Percentiles rank a stretch among this genome's conserved stretches.
These are phyloP conservation scores for Talaromyces pinophilus DNA, from an alignment of 2,329 filamentous ascomycete genomes.

Conservation along the genomic window DNA sequence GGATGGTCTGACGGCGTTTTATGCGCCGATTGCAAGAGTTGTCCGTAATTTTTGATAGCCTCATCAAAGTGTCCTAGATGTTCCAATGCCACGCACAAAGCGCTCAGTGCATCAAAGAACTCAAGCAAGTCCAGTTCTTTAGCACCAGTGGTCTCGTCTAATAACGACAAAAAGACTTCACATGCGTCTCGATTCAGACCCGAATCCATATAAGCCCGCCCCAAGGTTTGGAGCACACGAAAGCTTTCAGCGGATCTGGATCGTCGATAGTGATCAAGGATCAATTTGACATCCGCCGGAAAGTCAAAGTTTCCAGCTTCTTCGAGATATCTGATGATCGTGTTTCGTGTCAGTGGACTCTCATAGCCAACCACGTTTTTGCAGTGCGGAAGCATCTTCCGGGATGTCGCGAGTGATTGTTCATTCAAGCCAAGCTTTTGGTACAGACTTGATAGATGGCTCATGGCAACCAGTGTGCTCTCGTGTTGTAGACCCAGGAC, in stretches of 20 bases:
- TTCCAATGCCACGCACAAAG: constrained; percentile 33
- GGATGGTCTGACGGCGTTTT: constrained; percentile 30
- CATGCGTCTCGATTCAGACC: constrained; percentile 34
- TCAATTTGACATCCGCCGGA: constrained; percentile 30
- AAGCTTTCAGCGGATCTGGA: constrained; percentile 31
- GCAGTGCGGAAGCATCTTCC: constrained; percentile 32
- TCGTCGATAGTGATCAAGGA: constrained; percentile 32
- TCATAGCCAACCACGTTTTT: constrained; percentile 31
- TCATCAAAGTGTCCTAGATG: constrained; percentile 34
- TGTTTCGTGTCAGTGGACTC: constrained; percentile 30
- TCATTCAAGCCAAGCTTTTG: constrained; percentile 34
- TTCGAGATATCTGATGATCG: constrained; percentile 31
- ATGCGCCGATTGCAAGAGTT: constrained; percentile 32
- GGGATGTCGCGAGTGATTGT: constrained; percentile 30
- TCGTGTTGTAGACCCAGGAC: constrained; percentile 35
- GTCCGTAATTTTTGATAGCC: constrained; percentile 34
- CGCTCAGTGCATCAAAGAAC: constrained; percentile 35
- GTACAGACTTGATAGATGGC: constrained; percentile 33
- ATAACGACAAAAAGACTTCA: constrained; percentile 30
- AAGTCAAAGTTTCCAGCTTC: constrained; percentile 35
- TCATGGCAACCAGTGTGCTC: constrained; percentile 34
- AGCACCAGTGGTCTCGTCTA: constrained; percentile 32
- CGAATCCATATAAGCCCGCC: constrained; percentile 33
- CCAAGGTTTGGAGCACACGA: constrained; percentile 32
- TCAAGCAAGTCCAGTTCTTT: constrained; percentile 32